phyloP scores from a whole-genome alignment of 768 basidiomycete genomes.

The Rhodotorula graminis region DNA sequence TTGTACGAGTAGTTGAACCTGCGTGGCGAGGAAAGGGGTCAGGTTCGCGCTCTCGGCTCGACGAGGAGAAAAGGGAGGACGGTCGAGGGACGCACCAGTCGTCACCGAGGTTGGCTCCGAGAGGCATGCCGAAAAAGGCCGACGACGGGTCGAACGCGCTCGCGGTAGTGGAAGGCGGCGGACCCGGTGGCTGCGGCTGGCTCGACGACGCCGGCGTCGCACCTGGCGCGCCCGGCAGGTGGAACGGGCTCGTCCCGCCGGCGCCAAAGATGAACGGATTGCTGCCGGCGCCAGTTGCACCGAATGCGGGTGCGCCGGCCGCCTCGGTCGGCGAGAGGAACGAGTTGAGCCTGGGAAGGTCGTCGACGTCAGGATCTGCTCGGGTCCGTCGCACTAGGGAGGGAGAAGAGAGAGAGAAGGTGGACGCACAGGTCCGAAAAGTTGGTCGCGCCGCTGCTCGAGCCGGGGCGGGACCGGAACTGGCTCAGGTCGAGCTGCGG shows the following conservation, averaged over 20 bases:
- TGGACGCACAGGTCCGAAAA: slow-evolving; percentile 31
- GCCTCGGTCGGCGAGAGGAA: slow-evolving; percentile 33
- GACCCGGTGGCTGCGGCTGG: not conserved
- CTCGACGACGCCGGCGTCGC: too few relatives aligned
- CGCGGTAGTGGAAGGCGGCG: not conserved
- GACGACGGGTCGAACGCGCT: slow-evolving; percentile 15
- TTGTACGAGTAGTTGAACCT: slow-evolving; percentile 31
- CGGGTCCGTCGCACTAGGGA: too few relatives aligned
- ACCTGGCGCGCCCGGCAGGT: not conserved
- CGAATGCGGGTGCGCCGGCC: not conserved
- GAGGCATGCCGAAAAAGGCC: slow-evolving; percentile 35
- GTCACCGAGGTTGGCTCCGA: slow-evolving; percentile 22
- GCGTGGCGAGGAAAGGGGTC: not conserved
- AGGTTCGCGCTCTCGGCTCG: not conserved
- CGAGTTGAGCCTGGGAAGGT: slow-evolving; percentile 28
- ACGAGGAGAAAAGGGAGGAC: not conserved
- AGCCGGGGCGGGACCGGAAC: slow-evolving; percentile 25
- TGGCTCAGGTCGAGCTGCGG: slow-evolving; percentile 24
- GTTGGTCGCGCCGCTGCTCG: slow-evolving; percentile 15
- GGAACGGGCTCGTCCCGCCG: not conserved
- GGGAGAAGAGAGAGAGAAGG: not conserved
- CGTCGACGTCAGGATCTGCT: not conserved
- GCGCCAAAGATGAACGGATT: not conserved
- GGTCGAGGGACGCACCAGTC: slow-evolving; percentile 17
- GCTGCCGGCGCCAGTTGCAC: not conserved